Evolutionary conservation across 148 eudicot species (phyloP), one percentile per base, ranked within the genome.

Genomic region (Rhododendron ferrugineum): DNA sequence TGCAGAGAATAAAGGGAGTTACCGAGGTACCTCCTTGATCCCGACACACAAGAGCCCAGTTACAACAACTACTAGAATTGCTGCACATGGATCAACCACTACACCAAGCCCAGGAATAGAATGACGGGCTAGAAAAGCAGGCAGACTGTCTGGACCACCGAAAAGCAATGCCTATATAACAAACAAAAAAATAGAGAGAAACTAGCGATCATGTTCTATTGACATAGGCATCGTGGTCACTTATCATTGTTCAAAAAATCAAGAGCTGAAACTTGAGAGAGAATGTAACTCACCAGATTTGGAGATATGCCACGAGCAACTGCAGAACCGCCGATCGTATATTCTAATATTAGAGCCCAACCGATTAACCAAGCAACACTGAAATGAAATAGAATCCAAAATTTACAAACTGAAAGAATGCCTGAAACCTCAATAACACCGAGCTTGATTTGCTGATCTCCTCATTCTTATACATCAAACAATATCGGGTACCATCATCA

Each of bases 241-340:
- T n/a, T 5, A 66, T 66, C 6, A 26, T 66, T 26, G 34, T 66
- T 66, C 34, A 22, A 30, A 78, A 60, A 15, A 68, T 47, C 58
- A 68, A 64, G 23, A 62, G 1, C 78, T 79, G 77, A 50, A 44
- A 42, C 37, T 85, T 36, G 37, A 78, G 81, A 46, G 52, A 82
- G 16, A 86, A 77, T 56, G 62, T 78, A 75, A 82, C 23, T 79
- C 78, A 95, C 96, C 96, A 95, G 89, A 88, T 95, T 95, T 75
- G 98, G 98, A 23, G 98, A 95, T 86, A 95, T 90, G 85, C 96
- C 98, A 89, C 98, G 98, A 76, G 98, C 98, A 87, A 95, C 94
- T 73, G 98, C 95, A 64, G 98, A 84, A 58, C 98, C 98, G 73
- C 96, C 96, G 85, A 95, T 93, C 56, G 96, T 95, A 86, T 95